phyloP scores from a whole-genome alignment of 495 filamentous ascomycete species.

The Talaromyces trachyspermus region DNA sequence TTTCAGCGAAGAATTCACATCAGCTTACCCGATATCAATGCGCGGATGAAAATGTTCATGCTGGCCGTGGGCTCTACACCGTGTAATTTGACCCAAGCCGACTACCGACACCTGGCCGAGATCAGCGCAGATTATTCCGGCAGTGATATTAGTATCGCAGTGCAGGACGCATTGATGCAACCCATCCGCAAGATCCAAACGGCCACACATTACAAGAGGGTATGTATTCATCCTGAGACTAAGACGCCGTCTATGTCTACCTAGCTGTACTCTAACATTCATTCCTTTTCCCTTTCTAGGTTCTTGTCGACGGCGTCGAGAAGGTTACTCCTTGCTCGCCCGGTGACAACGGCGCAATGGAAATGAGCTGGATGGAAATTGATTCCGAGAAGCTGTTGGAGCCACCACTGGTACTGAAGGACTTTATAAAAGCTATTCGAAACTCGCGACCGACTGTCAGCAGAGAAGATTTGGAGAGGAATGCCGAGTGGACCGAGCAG shows the following conservation, averaged over 20 bases:
- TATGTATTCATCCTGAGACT: too few species aligned
- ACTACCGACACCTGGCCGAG: slow-evolving; percentile 71
- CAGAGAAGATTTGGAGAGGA: slow-evolving; percentile 69
- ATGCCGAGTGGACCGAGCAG: slow-evolving; percentile 90
- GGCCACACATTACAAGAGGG: slow-evolving; percentile 96
- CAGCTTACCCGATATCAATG: slow-evolving; percentile 77
- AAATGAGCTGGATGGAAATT: slow-evolving; percentile 90
- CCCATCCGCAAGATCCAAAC: slow-evolving; percentile 96
- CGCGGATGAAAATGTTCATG: slow-evolving; percentile 95
- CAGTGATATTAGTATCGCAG: slow-evolving; percentile 91
- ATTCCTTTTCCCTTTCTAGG: slow-evolving; percentile 36
- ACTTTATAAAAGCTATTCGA: slow-evolving; percentile 91
- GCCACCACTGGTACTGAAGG: slow-evolving; percentile 77
- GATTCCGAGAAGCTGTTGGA: slow-evolving; percentile 77
- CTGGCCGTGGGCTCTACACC: slow-evolving; percentile 85
- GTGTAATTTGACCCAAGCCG: slow-evolving; percentile 69
- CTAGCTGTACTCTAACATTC: neutral
- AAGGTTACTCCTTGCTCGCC: slow-evolving; percentile 92
- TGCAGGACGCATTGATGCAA: slow-evolving; percentile 97
- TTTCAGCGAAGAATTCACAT: slow-evolving; percentile 97
- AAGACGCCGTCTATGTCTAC: too few species aligned
- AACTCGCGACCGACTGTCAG: slow-evolving; percentile 84
- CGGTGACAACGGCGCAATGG: slow-evolving; percentile 72
- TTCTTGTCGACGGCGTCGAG: slow-evolving; percentile 60
- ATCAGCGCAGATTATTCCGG: slow-evolving; percentile 85